Percentiles rank a stretch among this genome's conserved stretches.
Evolutionary conservation across 768 basidiomycete species (phyloP).

Genomic region (Cystofilobasidium capitatum): DNA sequence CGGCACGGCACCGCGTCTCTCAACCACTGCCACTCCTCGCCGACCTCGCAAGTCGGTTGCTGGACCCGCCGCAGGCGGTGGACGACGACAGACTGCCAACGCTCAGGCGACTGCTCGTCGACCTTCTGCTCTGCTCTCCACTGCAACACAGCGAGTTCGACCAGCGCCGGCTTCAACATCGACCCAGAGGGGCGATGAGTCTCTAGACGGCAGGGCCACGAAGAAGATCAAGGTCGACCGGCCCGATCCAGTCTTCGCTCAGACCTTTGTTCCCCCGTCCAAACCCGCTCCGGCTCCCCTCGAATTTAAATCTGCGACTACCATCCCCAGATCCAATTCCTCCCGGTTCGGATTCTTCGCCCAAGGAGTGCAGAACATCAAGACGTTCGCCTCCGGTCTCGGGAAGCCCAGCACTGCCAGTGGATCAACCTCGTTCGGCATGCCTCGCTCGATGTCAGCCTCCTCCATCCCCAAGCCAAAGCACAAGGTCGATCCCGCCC

Average conservation of each 20-base stretch:
- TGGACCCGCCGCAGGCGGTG: not conserved
- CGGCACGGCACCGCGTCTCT: not conserved
- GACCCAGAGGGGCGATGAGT: not conserved
- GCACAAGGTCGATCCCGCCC: not conserved
- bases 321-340: not conserved
- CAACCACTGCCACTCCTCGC: not conserved
- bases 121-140: not conserved
- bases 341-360: conserved; percentile 2
- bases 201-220: not conserved
- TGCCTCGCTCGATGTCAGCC: not conserved
- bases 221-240: not conserved
- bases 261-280: too few species aligned
- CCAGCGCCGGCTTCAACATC: not conserved
- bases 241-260: not conserved
- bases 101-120: not conserved
- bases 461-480: not conserved
- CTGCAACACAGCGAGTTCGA: not conserved
- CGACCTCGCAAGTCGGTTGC: not conserved
- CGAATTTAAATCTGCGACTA: not conserved
- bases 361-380: not conserved
- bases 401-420: not conserved
- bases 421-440: too few species aligned
- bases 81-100: not conserved
- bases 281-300: too few species aligned
- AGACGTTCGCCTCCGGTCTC: not conserved